Conservation (phyloP, 2,329 filamentous ascomycete species). For the Periconia sp. region DNA sequence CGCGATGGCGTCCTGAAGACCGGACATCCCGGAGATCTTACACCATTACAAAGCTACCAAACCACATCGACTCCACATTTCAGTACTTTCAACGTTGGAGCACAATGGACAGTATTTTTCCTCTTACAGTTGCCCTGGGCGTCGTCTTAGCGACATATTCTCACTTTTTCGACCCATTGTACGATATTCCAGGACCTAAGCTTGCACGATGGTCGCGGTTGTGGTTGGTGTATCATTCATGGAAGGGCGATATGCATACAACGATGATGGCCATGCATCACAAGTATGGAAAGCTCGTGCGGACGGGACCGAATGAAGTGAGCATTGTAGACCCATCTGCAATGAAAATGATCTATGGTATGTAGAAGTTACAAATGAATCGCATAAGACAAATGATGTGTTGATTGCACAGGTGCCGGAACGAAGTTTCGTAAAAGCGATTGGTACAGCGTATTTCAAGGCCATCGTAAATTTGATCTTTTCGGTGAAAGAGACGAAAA, state of each 20-base stretch:
- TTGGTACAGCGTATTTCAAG: constrained; percentile 50
- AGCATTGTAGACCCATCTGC: constrained; percentile 1
- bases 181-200: constrained; percentile 31
- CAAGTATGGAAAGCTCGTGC: constrained; percentile 16
- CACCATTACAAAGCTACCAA: too few species aligned
- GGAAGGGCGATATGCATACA: neutral
- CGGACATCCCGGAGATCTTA: too few species aligned
- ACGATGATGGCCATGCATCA: constrained; percentile 25
- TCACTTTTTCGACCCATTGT: constrained; percentile 20
- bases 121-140: too few species aligned
- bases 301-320: constrained; percentile 18
- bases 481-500: constrained; percentile 27
- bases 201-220: constrained; percentile 24
- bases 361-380: neutral
- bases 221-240: constrained; percentile 4
- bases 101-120: too few species aligned
- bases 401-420: neutral
- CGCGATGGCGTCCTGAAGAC: too few species aligned
- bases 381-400: neutral
- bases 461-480: constrained; percentile 47
- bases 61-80: too few species aligned
- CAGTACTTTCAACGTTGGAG: too few species aligned
- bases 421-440: constrained; percentile 42
- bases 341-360: constrained; percentile 17
- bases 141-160: neutral